phyloP scores from a whole-genome alignment of 2,329 filamentous ascomycete species.

The Trichoderma citrinoviride region DNA sequence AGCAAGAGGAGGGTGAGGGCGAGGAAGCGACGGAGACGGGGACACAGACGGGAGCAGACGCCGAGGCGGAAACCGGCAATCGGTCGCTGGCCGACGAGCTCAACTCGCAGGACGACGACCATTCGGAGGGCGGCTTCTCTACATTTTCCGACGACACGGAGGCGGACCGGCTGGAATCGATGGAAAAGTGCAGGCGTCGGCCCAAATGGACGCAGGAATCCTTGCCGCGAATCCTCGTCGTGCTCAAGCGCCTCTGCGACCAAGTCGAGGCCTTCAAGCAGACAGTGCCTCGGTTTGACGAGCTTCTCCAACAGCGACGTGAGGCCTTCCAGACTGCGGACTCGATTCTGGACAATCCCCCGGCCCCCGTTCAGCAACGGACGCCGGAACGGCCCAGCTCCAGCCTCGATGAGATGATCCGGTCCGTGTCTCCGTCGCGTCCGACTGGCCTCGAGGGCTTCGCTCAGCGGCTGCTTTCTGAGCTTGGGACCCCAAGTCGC shows the following conservation, averaged over 20 bases:
- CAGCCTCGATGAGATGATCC: slow-evolving; percentile 44
- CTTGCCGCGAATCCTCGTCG: slow-evolving; percentile 52
- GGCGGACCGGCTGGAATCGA: slow-evolving; percentile 42
- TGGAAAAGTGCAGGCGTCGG: slow-evolving; percentile 52
- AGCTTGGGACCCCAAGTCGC: slow-evolving; percentile 54
- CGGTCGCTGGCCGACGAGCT: slow-evolving; percentile 17
- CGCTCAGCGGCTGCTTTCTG: slow-evolving; percentile 60
- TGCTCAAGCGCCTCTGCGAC: slow-evolving; percentile 59
- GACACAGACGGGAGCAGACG: slow-evolving; percentile 8
- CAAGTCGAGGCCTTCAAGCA: slow-evolving; percentile 62
- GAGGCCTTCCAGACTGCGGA: slow-evolving; percentile 63
- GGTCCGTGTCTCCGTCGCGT: slow-evolving; percentile 51
- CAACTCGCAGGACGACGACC: neutral
- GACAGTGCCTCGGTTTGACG: slow-evolving; percentile 69
- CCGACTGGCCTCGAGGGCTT: slow-evolving; percentile 59
- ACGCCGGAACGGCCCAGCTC: slow-evolving; percentile 35
- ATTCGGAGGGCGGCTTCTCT: slow-evolving; percentile 14
- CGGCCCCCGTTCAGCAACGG: slow-evolving; percentile 30
- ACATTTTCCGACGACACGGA: slow-evolving; percentile 25
- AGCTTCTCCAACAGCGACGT: slow-evolving; percentile 63
- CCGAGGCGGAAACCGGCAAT: neutral
- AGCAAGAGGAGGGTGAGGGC: neutral
- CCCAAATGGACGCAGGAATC: slow-evolving; percentile 53
- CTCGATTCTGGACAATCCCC: slow-evolving; percentile 40
- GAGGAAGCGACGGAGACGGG: slow-evolving; percentile 14